Base-by-base conservation (phyloP, 2,329 filamentous ascomycete genomes). In the Aureobasidium mangrovei region DNA sequence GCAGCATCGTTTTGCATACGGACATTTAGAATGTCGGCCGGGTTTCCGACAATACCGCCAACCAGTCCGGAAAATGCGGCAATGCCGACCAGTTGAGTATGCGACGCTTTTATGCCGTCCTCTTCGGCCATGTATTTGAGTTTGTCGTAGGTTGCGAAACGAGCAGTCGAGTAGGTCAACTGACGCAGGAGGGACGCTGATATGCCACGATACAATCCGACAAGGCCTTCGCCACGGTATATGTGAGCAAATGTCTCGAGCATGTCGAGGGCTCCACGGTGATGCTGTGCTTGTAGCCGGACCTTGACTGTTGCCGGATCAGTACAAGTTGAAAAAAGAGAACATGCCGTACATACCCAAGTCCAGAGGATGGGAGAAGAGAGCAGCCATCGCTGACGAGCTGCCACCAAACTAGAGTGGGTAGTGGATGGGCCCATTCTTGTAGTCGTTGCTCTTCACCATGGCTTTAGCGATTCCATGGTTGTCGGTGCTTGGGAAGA, bases 141-240 rank as follows among this genome's bases (percentile, higher is more conserved):
- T 62, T 95, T 84, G 73, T 97, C 93, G 76, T 98, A 98, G 60
- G 96, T 83, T 60, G 90, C 93, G 74, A 98, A 98, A 46, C 93
- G 88, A 36, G 90, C 93, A 48, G 93, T 98, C 57, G 87, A 93
- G 76, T 98, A 98, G 57, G 93, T 97, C 53, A 73, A 80, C 74
- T 97, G 93, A 60, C 93, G 91, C 56, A 97, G 80, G 46, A 97
- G 81, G 55, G 91, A 93, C 61, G 93, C 93, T 2, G 91, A 94
- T 56, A 4, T 27, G 57, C 93, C 93, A 65, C 81, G 85, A 73
- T 98, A 98, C 45, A 98, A 79, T 29, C 90, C 91, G 31, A 77
- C 71, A n/a, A 87, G 59, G 38, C 91, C 90, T 71, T 93, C 81
- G 63, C 80, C 77, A 62, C 82, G 83, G 59, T 91, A 69, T 61